Evolutionary conservation across 768 basidiomycete species (phyloP), one percentile per base, ranked within the genome.

Genomic region (Hericium coralloides): DNA sequence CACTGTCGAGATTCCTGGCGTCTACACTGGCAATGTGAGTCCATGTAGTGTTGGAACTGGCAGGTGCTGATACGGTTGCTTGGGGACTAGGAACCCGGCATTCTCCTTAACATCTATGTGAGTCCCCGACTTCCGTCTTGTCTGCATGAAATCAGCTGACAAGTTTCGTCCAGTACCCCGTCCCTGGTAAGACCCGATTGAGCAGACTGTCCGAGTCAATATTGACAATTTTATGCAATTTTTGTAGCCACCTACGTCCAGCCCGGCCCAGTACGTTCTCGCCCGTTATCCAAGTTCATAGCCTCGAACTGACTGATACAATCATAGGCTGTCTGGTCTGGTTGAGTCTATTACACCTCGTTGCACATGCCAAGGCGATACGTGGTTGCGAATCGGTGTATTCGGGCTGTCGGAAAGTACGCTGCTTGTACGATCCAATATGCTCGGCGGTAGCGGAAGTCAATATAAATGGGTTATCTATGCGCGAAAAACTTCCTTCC

Each of bases 1-100:
- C 55, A 56, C 72, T 22, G 78, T 79, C 51, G 67, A 73, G 43
- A 77, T 79, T 60, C 79, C 78, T 18, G 77, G 78, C 57, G 75
- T 77, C 54, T 74, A 76, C 58, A 66, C 72, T 14, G 62, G 12
- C 3, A 31, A 59, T 37, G 22, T 31, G 45, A 22, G 26, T 41
- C n/a, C 9, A 31, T 8, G 25, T 50, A 36, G 0, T 17, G 12
- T 14, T 41, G 9, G 1, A 8, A 6, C 31, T 23, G 14, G n/a
- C 50, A 31, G 20, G 18, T 7, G 26, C 23, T 49, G 8, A 37
- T 31, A 7, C 53, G 41, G 31, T 18, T 12, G 14, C 45, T 26
- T 49, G 8, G 26, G 26, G 26, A 31, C 26, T 49, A 65, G 56
- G 67, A 68, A 48, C 65, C 65, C 47, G 67, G 67, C 38, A 72